These are phyloP conservation scores for Xylariaceae sp. DNA, from an alignment of 2,329 filamentous ascomycete genomes.

Conservation along the genomic window DNA sequence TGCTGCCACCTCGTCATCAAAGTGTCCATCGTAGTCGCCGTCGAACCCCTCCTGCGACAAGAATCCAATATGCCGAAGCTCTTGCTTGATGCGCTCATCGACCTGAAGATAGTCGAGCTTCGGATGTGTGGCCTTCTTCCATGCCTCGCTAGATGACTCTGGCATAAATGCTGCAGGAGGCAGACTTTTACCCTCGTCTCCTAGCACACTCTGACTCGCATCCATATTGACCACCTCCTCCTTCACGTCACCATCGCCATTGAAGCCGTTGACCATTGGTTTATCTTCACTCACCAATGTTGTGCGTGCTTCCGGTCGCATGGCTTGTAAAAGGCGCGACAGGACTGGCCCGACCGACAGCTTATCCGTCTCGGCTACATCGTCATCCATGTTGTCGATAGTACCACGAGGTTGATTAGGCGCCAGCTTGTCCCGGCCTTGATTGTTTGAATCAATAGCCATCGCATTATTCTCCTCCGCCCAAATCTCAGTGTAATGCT, in stretches of 20 bases:
- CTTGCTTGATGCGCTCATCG: constrained; percentile 85
- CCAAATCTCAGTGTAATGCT: constrained; percentile 87
- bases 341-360: constrained; percentile 85
- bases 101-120: constrained; percentile 81
- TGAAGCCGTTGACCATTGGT: constrained; percentile 46
- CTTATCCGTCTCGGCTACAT: constrained; percentile 80
- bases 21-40: constrained; percentile 82
- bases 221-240: constrained; percentile 51
- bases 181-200: constrained; percentile 39
- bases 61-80: constrained; percentile 86
- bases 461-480: constrained; percentile 85
- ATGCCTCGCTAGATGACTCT: constrained; percentile 68
- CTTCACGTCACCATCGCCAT: constrained; percentile 42
- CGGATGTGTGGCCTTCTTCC: constrained; percentile 69
- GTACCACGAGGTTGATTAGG: constrained; percentile 78
- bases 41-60: constrained; percentile 59
- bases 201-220: constrained; percentile 33
- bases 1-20: constrained; percentile 89
- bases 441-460: constrained; percentile 61
- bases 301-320: constrained; percentile 68
- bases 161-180: constrained; percentile 75
- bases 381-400: constrained; percentile 82
- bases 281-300: constrained; percentile 50
- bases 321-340: constrained; percentile 69
- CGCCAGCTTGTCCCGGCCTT: constrained; percentile 60